phyloP scores from a whole-genome alignment of 2,329 filamentous ascomycete species.

The Colletotrichum sansevieriae region DNA sequence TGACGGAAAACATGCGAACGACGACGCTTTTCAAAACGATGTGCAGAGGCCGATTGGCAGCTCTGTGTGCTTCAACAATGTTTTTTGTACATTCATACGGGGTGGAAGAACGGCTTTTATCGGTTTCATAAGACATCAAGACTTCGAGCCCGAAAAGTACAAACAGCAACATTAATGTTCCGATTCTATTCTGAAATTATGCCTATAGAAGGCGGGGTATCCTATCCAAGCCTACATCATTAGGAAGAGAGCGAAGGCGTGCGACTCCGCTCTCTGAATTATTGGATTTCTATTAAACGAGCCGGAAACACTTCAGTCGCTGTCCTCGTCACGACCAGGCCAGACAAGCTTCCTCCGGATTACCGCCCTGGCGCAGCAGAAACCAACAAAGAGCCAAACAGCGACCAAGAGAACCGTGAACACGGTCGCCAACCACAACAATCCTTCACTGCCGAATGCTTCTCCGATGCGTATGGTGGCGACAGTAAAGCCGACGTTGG shows the following conservation, averaged over 20 bases:
- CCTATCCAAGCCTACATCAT: background rate
- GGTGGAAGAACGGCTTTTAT: too few species aligned
- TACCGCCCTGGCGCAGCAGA: slow-evolving; percentile 58
- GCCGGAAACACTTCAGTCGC: background rate
- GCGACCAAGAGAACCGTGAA: slow-evolving; percentile 63
- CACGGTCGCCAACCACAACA: slow-evolving; percentile 62
- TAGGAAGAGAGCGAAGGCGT: background rate
- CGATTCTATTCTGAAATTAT: background rate
- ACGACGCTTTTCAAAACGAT: too few species aligned
- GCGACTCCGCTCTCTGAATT: background rate
- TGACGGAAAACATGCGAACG: too few species aligned
- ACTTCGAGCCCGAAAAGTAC: too few species aligned
- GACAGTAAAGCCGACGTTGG: slow-evolving; percentile 68
- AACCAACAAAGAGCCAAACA: slow-evolving; percentile 63
- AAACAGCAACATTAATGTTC: background rate
- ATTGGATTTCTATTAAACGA: background rate
- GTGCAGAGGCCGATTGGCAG: too few species aligned
- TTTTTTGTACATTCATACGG: too few species aligned
- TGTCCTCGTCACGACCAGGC: slow-evolving; percentile 49
- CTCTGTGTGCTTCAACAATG: too few species aligned
- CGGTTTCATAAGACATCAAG: too few species aligned
- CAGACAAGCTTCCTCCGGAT: slow-evolving; percentile 60
- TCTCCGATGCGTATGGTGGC: slow-evolving; percentile 66
- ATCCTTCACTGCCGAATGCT: slow-evolving; percentile 58
- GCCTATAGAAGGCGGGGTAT: background rate